Evolutionary conservation across 1,284 basidiomycete species (phyloP), one percentile per base, ranked within the genome.

Genomic region (Stygiomarasmius scandens): DNA sequence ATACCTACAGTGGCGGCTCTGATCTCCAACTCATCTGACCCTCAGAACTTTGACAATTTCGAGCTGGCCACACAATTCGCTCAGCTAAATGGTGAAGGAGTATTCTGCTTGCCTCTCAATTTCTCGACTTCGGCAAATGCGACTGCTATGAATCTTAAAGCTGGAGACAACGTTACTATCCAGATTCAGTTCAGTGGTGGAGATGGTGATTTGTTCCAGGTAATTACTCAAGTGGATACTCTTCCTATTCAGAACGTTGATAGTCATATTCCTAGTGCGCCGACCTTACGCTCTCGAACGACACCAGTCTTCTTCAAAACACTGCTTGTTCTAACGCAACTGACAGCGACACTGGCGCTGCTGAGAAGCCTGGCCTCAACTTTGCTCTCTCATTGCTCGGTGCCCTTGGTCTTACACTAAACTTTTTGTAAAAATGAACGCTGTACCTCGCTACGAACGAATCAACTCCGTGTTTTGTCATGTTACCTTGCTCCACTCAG

Each of bases 181-280:
- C 81, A 89, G 74, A 76, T 88, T 49, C 65, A 81, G 32, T 90
- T 75, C 68, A 71, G 81, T 62, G 87, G 86, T 41, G 85, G 87
- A 19, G 90, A 93, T 66, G 86, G 85, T 34, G 65, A 73, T 48
- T 77, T 92, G 9, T 91, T 77, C 74, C 89, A 92, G 76, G 85
- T 82, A 64, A 25, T n/a, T n/a, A n/a, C n/a, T n/a, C n/a, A n/a
- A n/a, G n/a, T n/a, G n/a, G n/a, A n/a, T n/a, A n/a, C n/a, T n/a
- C n/a, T n/a, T n/a, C n/a, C n/a, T n/a, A n/a, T n/a, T n/a, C n/a
- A n/a, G n/a, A n/a, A n/a, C n/a, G n/a, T n/a, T n/a, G n/a, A n/a
- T n/a, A n/a, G n/a, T n/a, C 10, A 5, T 25, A 44, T 44, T 23
- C n/a, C 2, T 59, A 89, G 85, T 92, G 90, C 67, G 79, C 89